Evolutionary conservation across 768 basidiomycete genomes (phyloP).

Genomic region (Hebeloma cylindrosporum): DNA sequence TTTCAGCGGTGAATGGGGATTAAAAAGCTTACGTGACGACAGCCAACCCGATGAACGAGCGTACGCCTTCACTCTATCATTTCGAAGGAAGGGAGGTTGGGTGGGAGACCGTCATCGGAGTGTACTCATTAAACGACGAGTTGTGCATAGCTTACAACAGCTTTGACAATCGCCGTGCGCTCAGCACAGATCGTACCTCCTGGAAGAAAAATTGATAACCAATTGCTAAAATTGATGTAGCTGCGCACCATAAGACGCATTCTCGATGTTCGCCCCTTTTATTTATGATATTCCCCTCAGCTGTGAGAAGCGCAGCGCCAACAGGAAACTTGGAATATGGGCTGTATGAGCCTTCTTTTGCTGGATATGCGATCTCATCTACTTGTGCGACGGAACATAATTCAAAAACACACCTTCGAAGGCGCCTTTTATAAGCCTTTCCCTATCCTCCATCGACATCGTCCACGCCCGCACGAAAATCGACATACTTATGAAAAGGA

Average conservation of each 20-base stretch:
- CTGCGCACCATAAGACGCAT: slow-evolving; percentile 84
- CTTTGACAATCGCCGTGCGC: slow-evolving; percentile 93
- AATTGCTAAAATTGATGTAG: background rate
- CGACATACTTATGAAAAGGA: too few relatives aligned
- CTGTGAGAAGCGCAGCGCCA: slow-evolving; percentile 79
- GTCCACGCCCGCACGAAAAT: slow-evolving; percentile 25
- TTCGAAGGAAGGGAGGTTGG: too few relatives aligned
- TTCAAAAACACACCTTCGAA: slow-evolving; percentile 48
- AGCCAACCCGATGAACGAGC: slow-evolving; percentile 71
- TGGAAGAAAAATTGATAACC: slow-evolving; percentile 26
- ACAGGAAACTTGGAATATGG: slow-evolving; percentile 94
- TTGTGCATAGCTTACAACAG: slow-evolving; percentile 58
- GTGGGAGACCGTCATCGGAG: background rate
- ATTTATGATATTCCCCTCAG: slow-evolving; percentile 70
- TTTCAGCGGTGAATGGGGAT: background rate
- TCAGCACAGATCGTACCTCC: slow-evolving; percentile 94
- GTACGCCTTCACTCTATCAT: slow-evolving; percentile 76
- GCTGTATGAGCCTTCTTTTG: slow-evolving; percentile 69
- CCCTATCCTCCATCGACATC: slow-evolving; percentile 43
- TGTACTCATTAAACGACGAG: background rate
- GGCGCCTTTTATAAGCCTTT: slow-evolving; percentile 54
- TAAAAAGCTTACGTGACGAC: slow-evolving; percentile 70
- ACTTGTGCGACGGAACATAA: background rate
- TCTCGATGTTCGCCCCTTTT: slow-evolving; percentile 93
- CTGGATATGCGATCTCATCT: slow-evolving; percentile 31